Conservation (phyloP, 2,329 filamentous ascomycete species). For the Helotiales sp. region DNA sequence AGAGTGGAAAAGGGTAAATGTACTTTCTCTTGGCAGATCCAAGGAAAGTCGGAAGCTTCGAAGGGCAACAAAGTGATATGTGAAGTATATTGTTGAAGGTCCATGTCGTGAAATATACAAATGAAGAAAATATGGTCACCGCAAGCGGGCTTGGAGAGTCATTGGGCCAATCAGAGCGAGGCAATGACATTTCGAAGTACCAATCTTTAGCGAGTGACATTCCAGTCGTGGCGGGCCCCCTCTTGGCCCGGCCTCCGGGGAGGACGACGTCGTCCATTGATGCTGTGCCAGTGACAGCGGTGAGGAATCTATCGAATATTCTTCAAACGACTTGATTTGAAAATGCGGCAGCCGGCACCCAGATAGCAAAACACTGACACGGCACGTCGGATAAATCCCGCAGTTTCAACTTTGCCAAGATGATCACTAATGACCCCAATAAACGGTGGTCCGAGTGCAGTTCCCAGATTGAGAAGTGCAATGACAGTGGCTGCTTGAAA, state of each 20-base stretch:
- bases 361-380: neutral
- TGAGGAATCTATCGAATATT: neutral
- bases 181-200: neutral
- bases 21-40: neutral
- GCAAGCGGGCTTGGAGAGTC: neutral
- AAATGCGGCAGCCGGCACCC: neutral
- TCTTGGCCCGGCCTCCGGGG: neutral
- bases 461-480: neutral
- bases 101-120: neutral
- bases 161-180: neutral
- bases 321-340: neutral
- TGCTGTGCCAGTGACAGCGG: neutral
- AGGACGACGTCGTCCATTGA: neutral
- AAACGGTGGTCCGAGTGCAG: neutral
- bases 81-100: neutral
- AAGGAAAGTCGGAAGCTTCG: neutral
- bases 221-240: neutral
- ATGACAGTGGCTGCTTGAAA: neutral
- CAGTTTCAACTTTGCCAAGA: neutral
- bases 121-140: neutral
- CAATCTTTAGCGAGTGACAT: slow-evolving; percentile 6
- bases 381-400: neutral
- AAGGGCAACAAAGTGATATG: neutral
- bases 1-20: neutral
- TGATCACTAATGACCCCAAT: neutral